Evolutionary conservation across 2,329 filamentous ascomycete genomes (phyloP), one percentile per base, ranked within the genome.

Genomic region (Piedraia hortae): DNA sequence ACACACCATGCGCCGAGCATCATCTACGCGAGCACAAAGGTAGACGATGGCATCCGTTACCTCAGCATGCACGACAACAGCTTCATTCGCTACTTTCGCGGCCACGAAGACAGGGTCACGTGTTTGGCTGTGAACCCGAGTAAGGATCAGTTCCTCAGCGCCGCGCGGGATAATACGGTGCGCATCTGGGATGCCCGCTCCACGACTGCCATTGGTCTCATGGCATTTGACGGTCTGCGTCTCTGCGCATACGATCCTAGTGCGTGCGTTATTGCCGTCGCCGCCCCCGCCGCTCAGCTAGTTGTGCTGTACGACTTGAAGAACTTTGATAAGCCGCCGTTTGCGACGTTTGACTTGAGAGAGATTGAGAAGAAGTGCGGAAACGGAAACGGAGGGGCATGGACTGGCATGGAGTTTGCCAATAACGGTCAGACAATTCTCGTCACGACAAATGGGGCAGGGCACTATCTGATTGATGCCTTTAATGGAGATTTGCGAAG

Each of bases 31-130:
- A 89, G 75, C 42, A 97, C 85, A 7, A 91, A 90, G 42, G 66
- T 88, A 35, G 88, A 97, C 39, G 71, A 82, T 51, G 78, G 64
- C 37, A 88, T 72, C 33, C 69, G 66, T 42, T 91, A 72, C 48
- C 70, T 78, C 29, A 88, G 63, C 25, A 90, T 70, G 7, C 85
- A 97, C 46, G 85, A 93, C 45, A 91, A 93, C 49, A 73, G 70
- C 27, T 97, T 89, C 45, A 73, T 93, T 29, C 72, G 85, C 30
- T 97, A 97, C 48, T 97, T 93, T 43, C 69, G 74, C 28, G 85
- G 82, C 21, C 85, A 97, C 45, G 71, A 73, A 18, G 69, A 62
- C 27, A 57, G 67, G 24, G 85, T 97, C 16, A 93, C 82, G 10
- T 71, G 60, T 28, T 58, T 97, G 13, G 55, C 71, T 2, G 59